phyloP scores from a whole-genome alignment of 1,284 basidiomycete genomes.

The Trametes sp. region DNA sequence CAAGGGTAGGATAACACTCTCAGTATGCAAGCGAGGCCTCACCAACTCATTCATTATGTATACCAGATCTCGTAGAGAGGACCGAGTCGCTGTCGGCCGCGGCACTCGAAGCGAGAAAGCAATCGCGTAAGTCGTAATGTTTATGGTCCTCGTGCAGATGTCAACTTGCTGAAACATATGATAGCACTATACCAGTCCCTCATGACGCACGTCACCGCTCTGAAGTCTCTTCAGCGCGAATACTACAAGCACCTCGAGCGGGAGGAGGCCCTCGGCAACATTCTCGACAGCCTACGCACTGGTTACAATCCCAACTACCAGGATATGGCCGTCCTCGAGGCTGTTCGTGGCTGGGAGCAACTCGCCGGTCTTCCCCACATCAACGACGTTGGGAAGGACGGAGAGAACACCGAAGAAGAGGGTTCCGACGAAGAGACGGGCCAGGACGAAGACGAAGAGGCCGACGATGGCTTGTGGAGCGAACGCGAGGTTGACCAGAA shows the following conservation, averaged over 20 bases:
- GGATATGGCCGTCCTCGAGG: slow-evolving; percentile 98
- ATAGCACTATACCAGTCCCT: slow-evolving; percentile 85
- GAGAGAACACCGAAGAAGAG: slow-evolving; percentile 38
- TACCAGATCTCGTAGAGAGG: slow-evolving; percentile 68
- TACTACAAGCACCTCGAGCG: slow-evolving; percentile 78
- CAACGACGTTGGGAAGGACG: slow-evolving; percentile 60
- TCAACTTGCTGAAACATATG: background rate
- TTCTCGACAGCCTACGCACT: slow-evolving; percentile 81
- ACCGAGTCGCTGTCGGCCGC: slow-evolving; percentile 78
- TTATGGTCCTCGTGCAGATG: slow-evolving; percentile 41
- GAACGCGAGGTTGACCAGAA: slow-evolving; percentile 63
- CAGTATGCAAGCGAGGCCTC: too few relatives aligned
- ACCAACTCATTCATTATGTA: too few relatives aligned
- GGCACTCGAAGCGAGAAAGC: slow-evolving; percentile 81
- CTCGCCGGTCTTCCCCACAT: slow-evolving; percentile 77
- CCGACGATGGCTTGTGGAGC: slow-evolving; percentile 62
- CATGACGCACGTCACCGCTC: slow-evolving; percentile 74
- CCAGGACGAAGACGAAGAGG: slow-evolving; percentile 47
- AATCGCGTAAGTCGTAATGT: slow-evolving; percentile 71
- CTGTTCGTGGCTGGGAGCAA: slow-evolving; percentile 92
- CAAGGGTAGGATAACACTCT: too few relatives aligned
- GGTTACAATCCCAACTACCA: slow-evolving; percentile 99
- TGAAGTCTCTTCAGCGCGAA: slow-evolving; percentile 79
- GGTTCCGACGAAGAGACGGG: slow-evolving; percentile 32
- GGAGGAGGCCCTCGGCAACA: slow-evolving; percentile 82